These are phyloP conservation scores for Mediolabrus comicus DNA, from an alignment of 108 stramenopile species.

Conservation along the genomic window DNA sequence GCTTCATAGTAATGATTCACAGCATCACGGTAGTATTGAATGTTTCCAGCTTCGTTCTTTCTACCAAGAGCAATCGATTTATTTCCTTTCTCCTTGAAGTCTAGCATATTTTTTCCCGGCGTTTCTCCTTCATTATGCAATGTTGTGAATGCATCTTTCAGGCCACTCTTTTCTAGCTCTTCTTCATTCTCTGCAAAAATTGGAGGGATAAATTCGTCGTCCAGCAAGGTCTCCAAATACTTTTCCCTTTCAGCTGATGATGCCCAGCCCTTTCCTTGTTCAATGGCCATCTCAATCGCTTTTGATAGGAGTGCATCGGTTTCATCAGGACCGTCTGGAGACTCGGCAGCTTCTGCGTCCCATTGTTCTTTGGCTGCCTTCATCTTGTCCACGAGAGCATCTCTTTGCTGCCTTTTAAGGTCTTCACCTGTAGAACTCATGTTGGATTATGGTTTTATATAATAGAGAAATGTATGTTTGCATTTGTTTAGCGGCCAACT, in stretches of 20 bases:
- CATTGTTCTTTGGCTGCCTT: constrained; percentile 59
- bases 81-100: constrained; percentile 75
- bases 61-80: constrained; percentile 75
- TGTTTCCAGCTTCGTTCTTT: constrained; percentile 76
- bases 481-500: no score
- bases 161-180: constrained; percentile 71
- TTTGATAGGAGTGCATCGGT: constrained; percentile 73
- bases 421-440: neutral
- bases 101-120: constrained; percentile 69
- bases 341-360: constrained; percentile 54
- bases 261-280: constrained; percentile 86
- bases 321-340: constrained; percentile 51
- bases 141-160: constrained; percentile 78
- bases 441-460: neutral
- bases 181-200: constrained; percentile 69
- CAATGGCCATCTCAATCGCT: constrained; percentile 83
- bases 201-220: constrained; percentile 89
- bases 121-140: constrained; percentile 76
- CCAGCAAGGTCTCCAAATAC: constrained; percentile 76
- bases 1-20: constrained; percentile 88
- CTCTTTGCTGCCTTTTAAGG: neutral
- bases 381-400: constrained; percentile 56
- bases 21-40: constrained; percentile 89
- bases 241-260: constrained; percentile 75
- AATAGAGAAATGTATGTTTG: neutral